These are phyloP conservation scores for Trichoderma breve DNA, from an alignment of 2,329 filamentous ascomycete genomes.

Conservation along the genomic window DNA sequence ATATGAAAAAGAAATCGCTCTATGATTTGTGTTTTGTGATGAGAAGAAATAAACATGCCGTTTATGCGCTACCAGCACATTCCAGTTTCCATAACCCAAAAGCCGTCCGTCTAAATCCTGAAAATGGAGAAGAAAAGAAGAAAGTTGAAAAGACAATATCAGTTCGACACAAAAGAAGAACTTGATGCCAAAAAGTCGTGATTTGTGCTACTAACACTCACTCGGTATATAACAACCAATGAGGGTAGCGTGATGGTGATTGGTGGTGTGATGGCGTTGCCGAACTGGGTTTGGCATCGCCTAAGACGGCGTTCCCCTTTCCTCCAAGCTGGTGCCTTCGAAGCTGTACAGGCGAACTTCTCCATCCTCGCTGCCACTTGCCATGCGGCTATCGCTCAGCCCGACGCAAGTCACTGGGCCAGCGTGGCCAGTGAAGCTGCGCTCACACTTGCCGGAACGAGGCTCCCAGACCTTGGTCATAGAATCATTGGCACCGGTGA, in stretches of 20 bases:
- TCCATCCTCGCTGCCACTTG: slow-evolving; percentile 89
- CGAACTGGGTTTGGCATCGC: background rate
- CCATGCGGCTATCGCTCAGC: slow-evolving; percentile 83
- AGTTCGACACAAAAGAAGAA: background rate
- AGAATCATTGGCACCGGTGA: slow-evolving; percentile 86
- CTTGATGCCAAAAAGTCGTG: background rate
- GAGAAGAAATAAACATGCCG: background rate
- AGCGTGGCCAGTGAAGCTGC: slow-evolving; percentile 86
- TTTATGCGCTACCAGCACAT: background rate
- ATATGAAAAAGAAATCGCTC: slow-evolving; percentile 3
- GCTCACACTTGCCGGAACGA: slow-evolving; percentile 83
- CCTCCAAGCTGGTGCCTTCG: slow-evolving; percentile 50
- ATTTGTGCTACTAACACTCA: too few relatives aligned
- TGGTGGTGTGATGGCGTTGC: background rate
- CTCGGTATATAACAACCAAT: background rate
- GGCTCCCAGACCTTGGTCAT: slow-evolving; percentile 96
- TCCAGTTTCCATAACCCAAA: background rate
- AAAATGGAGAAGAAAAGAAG: background rate
- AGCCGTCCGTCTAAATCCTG: background rate
- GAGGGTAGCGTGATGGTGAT: background rate
- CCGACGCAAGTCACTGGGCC: slow-evolving; percentile 93
- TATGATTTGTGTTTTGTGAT: slow-evolving; percentile 7
- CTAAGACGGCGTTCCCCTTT: slow-evolving; percentile 51
- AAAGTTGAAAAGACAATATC: background rate
- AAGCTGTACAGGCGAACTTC: slow-evolving; percentile 86